phyloP scores from a whole-genome alignment of 2,329 filamentous ascomycete species.

The Nothophoma quercina region DNA sequence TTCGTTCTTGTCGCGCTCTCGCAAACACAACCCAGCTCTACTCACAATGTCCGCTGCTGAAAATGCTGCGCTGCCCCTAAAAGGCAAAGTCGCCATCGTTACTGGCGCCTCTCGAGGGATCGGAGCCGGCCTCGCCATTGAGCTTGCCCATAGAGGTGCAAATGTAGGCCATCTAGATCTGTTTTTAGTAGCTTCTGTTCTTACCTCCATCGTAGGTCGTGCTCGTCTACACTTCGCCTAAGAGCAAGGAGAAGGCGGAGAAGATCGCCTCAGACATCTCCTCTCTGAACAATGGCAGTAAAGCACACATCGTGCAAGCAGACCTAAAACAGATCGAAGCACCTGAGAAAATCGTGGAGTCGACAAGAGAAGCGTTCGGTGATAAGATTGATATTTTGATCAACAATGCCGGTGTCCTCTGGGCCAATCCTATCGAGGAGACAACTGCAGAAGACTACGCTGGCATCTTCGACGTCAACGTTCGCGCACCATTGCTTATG shows the following conservation, averaged over 20 bases:
- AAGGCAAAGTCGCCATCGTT: constrained; percentile 55
- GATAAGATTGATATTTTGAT: constrained; percentile 53
- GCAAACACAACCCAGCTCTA: background rate
- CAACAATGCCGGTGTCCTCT: constrained; percentile 52
- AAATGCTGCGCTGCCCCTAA: constrained; percentile 23
- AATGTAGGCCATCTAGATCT: constrained; percentile 37
- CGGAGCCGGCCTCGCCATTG: constrained; percentile 57
- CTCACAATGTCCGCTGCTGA: constrained; percentile 25
- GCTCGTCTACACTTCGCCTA: constrained; percentile 54
- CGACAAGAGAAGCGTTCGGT: constrained; percentile 49
- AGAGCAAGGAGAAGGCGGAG: constrained; percentile 45
- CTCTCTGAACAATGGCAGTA: constrained; percentile 44
- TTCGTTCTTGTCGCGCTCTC: background rate
- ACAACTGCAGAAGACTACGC: constrained; percentile 60
- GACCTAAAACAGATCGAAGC: constrained; percentile 49
- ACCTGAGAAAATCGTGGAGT: constrained; percentile 48
- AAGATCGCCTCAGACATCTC: constrained; percentile 47
- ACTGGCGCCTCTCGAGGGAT: constrained; percentile 61
- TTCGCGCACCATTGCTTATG: constrained; percentile 63
- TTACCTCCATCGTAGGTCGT: constrained; percentile 44
- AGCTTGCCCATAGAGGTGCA: constrained; percentile 57
- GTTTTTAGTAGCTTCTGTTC: background rate
- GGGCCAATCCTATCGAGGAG: constrained; percentile 36
- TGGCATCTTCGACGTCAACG: constrained; percentile 64
- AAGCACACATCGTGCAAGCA: constrained; percentile 50